phyloP scores from a whole-genome alignment of 2,329 filamentous ascomycete species.

The Penicillium sp. region DNA sequence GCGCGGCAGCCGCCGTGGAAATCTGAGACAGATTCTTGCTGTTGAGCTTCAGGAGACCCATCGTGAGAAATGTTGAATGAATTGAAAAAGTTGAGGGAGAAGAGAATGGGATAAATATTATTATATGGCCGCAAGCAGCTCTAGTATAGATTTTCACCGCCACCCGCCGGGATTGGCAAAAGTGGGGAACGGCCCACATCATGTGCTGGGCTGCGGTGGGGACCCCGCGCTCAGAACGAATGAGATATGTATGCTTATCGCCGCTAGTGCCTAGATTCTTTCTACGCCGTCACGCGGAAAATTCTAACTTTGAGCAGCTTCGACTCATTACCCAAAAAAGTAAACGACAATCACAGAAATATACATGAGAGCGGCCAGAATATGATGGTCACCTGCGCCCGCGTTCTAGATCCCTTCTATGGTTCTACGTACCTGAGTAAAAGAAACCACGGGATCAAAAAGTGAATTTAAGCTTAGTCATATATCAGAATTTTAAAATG shows the following conservation, averaged over 20 bases:
- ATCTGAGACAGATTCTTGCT: slow-evolving; percentile 42
- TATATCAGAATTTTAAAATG: too few species aligned
- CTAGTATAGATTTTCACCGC: neutral
- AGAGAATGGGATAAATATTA: neutral
- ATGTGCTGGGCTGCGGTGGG: neutral
- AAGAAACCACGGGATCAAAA: neutral
- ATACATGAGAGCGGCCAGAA: too few species aligned
- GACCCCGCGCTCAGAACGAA: neutral
- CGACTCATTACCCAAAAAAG: too few species aligned
- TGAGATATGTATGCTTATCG: neutral
- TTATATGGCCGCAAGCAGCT: neutral
- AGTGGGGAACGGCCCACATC: neutral
- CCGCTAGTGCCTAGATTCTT: too few species aligned
- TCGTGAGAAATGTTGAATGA: slow-evolving; percentile 16
- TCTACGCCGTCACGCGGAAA: too few species aligned
- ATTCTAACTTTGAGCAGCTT: too few species aligned
- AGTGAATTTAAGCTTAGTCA: too few species aligned
- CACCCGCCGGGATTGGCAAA: neutral
- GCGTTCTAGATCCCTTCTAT: too few species aligned
- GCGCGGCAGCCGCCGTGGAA: slow-evolving; percentile 21
- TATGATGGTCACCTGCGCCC: too few species aligned
- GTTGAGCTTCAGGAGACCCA: slow-evolving; percentile 41
- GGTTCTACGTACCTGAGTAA: neutral
- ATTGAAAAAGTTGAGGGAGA: slow-evolving; percentile 2
- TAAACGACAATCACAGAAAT: too few species aligned